Conservation (phyloP, 1,139 yeast genomes). For the Hanseniaspora gamundiae region DNA sequence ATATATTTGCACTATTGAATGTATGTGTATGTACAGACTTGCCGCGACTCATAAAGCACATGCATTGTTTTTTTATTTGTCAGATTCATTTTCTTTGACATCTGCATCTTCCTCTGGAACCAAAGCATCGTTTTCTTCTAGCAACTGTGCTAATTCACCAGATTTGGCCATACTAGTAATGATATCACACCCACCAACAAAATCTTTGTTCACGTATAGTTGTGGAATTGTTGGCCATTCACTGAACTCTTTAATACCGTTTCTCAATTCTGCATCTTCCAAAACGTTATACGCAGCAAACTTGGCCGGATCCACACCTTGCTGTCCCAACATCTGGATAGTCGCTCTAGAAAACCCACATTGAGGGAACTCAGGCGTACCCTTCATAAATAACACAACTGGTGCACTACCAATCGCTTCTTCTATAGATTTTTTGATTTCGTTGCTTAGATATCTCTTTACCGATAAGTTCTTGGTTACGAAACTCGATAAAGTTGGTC, state of each 20-base stretch:
- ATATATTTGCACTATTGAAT: not conserved
- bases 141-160: constrained; percentile 81
- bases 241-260: constrained; percentile 87
- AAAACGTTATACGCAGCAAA: constrained; percentile 95
- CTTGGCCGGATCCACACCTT: constrained; percentile 92
- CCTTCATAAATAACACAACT: constrained; percentile 90
- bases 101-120: constrained; percentile 59
- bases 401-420: constrained; percentile 80
- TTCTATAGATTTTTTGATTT: constrained; percentile 72
- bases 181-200: constrained; percentile 96
- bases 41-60: no score
- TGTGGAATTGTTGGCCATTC: constrained; percentile 61
- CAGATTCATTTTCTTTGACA: no score
- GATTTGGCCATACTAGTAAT: constrained; percentile 80
- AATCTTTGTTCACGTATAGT: constrained; percentile 58
- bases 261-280: constrained; percentile 85
- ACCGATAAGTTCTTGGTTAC: not conserved
- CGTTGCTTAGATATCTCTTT: constrained; percentile 56
- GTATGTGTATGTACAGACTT: no score
- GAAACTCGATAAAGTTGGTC: no score
- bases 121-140: constrained; percentile 69
- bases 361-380: constrained; percentile 95
- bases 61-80: no score
- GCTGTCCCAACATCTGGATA: constrained; percentile 84
- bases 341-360: constrained; percentile 97